Conservation (phyloP, 345 rosid species). For the Brassica juncea region DNA sequence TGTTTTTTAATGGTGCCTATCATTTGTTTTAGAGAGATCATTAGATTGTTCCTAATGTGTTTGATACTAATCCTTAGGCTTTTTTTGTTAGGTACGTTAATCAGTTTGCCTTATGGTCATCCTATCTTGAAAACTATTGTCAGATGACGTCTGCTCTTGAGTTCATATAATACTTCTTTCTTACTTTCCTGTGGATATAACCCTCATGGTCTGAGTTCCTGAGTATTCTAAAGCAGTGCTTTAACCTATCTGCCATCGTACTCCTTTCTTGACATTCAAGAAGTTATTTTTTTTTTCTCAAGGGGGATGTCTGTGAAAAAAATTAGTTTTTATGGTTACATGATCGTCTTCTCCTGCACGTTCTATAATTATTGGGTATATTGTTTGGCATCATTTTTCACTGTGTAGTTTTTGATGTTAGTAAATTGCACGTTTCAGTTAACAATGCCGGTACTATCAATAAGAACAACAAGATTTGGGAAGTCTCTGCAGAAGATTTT, state of each 20-base stretch:
- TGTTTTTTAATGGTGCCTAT: not conserved
- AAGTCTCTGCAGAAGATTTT: constrained; percentile 85
- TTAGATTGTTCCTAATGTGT: not conserved
- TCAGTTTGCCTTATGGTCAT: not conserved
- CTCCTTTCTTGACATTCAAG: not conserved
- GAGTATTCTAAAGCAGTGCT: not conserved
- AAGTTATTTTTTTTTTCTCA: not conserved
- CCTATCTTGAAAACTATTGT: not conserved
- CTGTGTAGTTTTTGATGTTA: constrained; percentile 1
- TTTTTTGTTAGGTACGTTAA: not conserved
- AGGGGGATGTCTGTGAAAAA: not conserved
- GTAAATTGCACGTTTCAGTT: constrained; percentile 47
- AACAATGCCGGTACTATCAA: constrained; percentile 95
- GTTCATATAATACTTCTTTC: not conserved
- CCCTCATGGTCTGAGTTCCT: not conserved
- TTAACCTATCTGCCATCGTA: not conserved
- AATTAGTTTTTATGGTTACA: constrained; percentile 2
- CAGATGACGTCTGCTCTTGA: not conserved
- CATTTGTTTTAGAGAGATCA: constrained; percentile 2
- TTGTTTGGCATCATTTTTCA: not conserved
- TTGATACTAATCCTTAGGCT: not conserved
- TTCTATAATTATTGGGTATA: not conserved
- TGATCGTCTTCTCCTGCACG: constrained; percentile 4
- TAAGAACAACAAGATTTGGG: constrained; percentile 90
- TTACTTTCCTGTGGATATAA: not conserved